phyloP scores from a whole-genome alignment of 2,329 filamentous ascomycete species.

The Phialocephala subalpina region DNA sequence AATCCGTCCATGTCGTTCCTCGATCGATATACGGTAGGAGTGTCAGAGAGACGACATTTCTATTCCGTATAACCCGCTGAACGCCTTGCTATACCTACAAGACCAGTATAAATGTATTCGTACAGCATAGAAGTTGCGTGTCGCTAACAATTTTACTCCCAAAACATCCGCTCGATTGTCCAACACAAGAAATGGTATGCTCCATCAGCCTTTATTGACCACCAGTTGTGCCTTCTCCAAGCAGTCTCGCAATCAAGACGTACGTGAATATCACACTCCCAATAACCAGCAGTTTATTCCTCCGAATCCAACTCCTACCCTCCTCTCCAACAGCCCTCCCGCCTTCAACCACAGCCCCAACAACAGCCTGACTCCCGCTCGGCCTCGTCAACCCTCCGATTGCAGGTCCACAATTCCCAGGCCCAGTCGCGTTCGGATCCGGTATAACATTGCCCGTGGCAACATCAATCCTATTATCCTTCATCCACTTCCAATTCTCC shows the following conservation, averaged over 20 bases:
- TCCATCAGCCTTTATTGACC: neutral
- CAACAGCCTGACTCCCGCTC: conserved; percentile 59
- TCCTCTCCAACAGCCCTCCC: conserved; percentile 77
- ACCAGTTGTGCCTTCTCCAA: conserved; percentile 49
- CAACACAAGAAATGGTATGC: too few species aligned
- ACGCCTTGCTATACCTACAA: conserved; percentile 12
- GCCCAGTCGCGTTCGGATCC: conserved; percentile 56
- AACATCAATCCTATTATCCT: conserved; percentile 79
- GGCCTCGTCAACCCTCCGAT: conserved; percentile 70
- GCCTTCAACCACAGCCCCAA: conserved; percentile 78
- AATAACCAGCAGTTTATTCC: conserved; percentile 79
- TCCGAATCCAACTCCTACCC: conserved; percentile 81
- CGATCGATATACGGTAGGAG: too few species aligned
- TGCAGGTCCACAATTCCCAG: conserved; percentile 62
- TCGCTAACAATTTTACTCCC: neutral
- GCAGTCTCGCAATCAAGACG: conserved; percentile 79
- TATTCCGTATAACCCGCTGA: neutral
- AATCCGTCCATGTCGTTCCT: too few species aligned
- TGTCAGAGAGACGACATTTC: neutral
- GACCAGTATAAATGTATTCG: neutral
- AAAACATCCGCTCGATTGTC: neutral
- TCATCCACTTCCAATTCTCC: conserved; percentile 94
- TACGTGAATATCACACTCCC: conserved; percentile 80
- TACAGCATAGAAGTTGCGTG: conserved; percentile 5
- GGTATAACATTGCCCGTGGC: conserved; percentile 74